Base-by-base conservation (phyloP, 2,329 filamentous ascomycete genomes). In the Mycosphaerella sp. region DNA sequence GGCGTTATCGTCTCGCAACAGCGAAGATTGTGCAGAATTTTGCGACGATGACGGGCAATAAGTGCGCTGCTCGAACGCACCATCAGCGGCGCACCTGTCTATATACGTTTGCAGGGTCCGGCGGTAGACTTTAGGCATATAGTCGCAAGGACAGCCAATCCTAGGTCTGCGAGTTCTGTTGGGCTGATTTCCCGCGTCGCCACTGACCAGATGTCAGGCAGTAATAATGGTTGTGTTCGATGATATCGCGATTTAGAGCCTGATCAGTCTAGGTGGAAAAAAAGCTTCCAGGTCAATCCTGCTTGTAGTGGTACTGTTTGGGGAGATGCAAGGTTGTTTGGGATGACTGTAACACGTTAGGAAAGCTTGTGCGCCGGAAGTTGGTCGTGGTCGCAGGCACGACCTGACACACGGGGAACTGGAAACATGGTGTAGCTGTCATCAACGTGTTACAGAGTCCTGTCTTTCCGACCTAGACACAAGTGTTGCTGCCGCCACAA, bases 61-160 rank as follows among this genome's bases (percentile, higher is more conserved):
- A 9, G 12, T 14, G 31, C 31, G 39, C 21, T 23, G 10, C 40
- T 31, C 41, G 36, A 55, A 56, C 10, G 56, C 48, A 51, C 42
- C 23, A 26, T 50, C 45, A 34, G 57, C 54, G 26, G 31, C 26
- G 46, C 54, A 59, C 34, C 51, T 39, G 45, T 55, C 40, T 54
- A 59, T 59, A 52, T 56, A 54, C 32, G 51, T 46, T 38, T 53
- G 34, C 45, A 53, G 45, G 38, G 17, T 36, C 17, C 43, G 46
- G n/a, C 36, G 23, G 38, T 47, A 47, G 45, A 46, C 38, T 46
- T 34, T 29, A 21, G 50, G 14, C 43, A 46, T 47, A 17, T 23
- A 45, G 39, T 51, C 31, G 23, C 41, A 44, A 26, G 7, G 7
- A 21, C 11, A 11, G 41, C 41, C 23, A 26, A 29, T 23, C 17